Base-by-base conservation (phyloP, 1,139 yeast genomes). In the Yamadazyma taylorii region DNA sequence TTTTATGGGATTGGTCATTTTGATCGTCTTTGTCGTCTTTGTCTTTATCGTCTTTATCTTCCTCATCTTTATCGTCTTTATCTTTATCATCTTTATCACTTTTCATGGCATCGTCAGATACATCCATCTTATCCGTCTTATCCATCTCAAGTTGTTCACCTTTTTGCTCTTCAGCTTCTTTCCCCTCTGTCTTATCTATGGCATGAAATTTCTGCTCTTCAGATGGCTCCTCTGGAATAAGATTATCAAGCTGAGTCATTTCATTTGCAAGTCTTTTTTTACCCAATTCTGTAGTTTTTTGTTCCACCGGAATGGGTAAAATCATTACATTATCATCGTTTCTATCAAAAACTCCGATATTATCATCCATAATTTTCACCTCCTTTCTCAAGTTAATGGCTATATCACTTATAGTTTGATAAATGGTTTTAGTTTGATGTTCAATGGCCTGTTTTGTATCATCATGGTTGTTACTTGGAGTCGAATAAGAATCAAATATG, bases 231-330 rank as follows among this genome's bases (percentile, higher is more conserved):
- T 46, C 50, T 10, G 50, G 50, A 11, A 63, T 44, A 25, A 63
- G 46, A 17, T 38, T 41, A 12, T 53, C 47, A 51, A 68, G 51
- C 34, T 62, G 62, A 14, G 41, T 39, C 19, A 69, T 47, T 43
- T 69, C 73, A 12, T 58, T 58, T 13, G 64, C 58, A 37, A 79
- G 55, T 54, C 79, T 76, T 45, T 63, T 64, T 29, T 61, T 61
- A 2, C 85, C 85, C 28, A 79, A 66, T 53, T 69, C 67, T 5
- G 84, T 74, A 35, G 81, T 81, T 60, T 79, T 80, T 49, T 79
- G 82, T 43, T 78, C 81, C 15, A 81, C 78, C 30, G 71, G 67
- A 2, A 80, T 74, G 3, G 87, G 86, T 24, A 79, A 59, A 19
- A 80, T 70, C 68, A 76, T 78, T 11, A 75, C 61, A 12, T 68